phyloP scores from a whole-genome alignment of 2,329 filamentous ascomycete species.

The Lizonia empirigonia region DNA sequence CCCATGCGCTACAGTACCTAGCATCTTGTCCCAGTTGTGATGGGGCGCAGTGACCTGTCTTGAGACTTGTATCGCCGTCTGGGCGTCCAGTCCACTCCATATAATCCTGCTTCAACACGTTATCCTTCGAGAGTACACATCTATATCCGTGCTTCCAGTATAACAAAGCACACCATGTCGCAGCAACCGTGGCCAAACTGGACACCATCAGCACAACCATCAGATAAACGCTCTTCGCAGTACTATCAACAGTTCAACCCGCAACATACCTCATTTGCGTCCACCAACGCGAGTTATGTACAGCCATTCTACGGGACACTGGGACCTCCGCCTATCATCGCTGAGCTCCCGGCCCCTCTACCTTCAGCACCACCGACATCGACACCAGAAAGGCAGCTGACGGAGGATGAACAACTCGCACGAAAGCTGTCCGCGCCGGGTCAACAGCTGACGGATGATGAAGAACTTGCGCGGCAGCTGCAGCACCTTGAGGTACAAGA shows the following conservation, averaged over 20 bases:
- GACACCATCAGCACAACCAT: slow-evolving; percentile 8
- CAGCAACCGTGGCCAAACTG: slow-evolving; percentile 14
- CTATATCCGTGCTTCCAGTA: neutral
- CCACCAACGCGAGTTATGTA: slow-evolving; percentile 13
- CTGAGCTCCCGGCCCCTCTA: slow-evolving; percentile 38
- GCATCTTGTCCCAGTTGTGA: neutral
- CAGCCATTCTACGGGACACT: slow-evolving; percentile 30
- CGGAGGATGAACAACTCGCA: slow-evolving; percentile 39
- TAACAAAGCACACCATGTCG: neutral
- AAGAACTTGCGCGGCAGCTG: slow-evolving; percentile 36
- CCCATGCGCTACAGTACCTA: neutral
- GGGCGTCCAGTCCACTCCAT: neutral
- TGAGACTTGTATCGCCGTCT: neutral
- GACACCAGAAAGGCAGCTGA: slow-evolving; percentile 37
- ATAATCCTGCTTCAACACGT: neutral
- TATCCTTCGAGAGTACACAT: neutral
- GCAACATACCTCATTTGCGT: slow-evolving; percentile 6
- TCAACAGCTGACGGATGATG: slow-evolving; percentile 38
- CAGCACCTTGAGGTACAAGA: slow-evolving; percentile 38
- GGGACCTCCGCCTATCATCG: slow-evolving; percentile 21
- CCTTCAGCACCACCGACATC: slow-evolving; percentile 34
- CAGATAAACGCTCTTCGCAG: slow-evolving; percentile 19
- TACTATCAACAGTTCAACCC: slow-evolving; percentile 3
- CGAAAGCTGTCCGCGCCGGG: slow-evolving; percentile 36
- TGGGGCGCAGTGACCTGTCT: neutral